Conservation (phyloP, 2,329 filamentous ascomycete genomes). For the Byssochlamys sp. region DNA sequence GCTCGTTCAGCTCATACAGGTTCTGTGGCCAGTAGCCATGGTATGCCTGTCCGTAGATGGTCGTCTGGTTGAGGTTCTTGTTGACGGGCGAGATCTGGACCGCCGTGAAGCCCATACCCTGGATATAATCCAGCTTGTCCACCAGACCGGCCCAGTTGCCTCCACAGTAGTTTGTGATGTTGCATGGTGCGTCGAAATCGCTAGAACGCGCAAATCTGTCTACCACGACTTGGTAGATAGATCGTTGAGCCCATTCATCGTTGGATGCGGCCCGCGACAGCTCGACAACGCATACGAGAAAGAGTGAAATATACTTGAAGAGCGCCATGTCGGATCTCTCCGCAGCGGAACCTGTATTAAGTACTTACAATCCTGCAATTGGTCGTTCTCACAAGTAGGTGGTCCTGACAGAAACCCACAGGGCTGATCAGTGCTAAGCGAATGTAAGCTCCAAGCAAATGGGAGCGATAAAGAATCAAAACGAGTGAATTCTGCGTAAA, state of each 20-base stretch:
- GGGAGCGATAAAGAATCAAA: background rate
- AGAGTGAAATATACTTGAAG: background rate
- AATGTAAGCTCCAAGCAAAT: background rate
- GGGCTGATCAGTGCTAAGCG: background rate
- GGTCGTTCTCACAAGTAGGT: background rate
- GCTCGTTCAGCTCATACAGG: conserved; percentile 34
- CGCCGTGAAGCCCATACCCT: conserved; percentile 36
- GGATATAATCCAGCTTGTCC: conserved; percentile 38
- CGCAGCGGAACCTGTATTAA: background rate
- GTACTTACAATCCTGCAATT: background rate
- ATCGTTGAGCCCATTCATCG: conserved; percentile 26
- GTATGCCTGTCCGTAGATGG: conserved; percentile 31
- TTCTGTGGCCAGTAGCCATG: conserved; percentile 40
- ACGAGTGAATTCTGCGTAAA: background rate
- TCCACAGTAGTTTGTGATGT: conserved; percentile 32
- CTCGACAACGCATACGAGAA: background rate
- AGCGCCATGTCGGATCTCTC: background rate
- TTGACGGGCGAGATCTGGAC: conserved; percentile 34
- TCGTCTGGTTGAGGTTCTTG: conserved; percentile 19
- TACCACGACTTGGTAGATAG: conserved; percentile 34
- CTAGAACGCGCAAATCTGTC: conserved; percentile 29
- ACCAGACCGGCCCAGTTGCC: conserved; percentile 38
- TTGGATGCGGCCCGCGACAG: conserved; percentile 8
- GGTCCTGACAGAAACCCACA: background rate
- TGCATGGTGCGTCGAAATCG: conserved; percentile 12